Evolutionary conservation across 176 grass and related monocot species (phyloP).

Genomic region (Cenchrus purpureus): DNA sequence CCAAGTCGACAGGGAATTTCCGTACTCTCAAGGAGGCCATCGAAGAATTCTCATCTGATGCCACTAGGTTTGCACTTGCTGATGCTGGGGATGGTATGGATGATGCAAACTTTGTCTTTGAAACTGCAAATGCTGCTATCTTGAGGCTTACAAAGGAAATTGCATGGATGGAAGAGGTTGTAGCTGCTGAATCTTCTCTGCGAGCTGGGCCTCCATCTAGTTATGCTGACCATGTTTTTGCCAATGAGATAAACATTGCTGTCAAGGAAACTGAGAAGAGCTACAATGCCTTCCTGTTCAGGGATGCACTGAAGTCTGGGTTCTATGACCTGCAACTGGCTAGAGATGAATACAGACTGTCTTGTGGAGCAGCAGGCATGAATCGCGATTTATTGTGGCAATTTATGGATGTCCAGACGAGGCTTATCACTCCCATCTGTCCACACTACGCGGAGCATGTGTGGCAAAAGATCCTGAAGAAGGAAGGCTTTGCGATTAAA

Average conservation of each 20-base stretch:
- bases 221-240: conserved; percentile 75
- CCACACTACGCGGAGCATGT: conserved; percentile 82
- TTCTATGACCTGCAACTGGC: conserved; percentile 82
- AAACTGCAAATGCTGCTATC: conserved; percentile 84
- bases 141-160: conserved; percentile 83
- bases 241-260: conserved; percentile 77
- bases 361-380: conserved; percentile 71
- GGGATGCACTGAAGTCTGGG: conserved; percentile 75
- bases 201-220: conserved; percentile 50
- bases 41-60: conserved; percentile 70
- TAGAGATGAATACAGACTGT: conserved; percentile 82
- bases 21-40: conserved; percentile 71
- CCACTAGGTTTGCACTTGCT: conserved; percentile 80
- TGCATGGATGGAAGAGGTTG: conserved; percentile 85
- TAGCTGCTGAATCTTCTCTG: conserved; percentile 64
- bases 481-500: conserved; percentile 66
- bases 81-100: conserved; percentile 92
- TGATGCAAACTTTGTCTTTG: conserved; percentile 89
- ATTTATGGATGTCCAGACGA: conserved; percentile 83
- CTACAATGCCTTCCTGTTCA: conserved; percentile 80
- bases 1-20: conserved; percentile 90
- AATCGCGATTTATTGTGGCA: conserved; percentile 58
- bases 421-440: conserved; percentile 66
- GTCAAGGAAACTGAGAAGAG: conserved; percentile 69
- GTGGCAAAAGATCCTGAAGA: conserved; percentile 65